A percentile compares a stretch with the other conserved stretches of the same genome.
These are phyloP conservation scores for Xylariaceae sp. DNA, from an alignment of 2,329 filamentous ascomycete species.

Conservation along the genomic window DNA sequence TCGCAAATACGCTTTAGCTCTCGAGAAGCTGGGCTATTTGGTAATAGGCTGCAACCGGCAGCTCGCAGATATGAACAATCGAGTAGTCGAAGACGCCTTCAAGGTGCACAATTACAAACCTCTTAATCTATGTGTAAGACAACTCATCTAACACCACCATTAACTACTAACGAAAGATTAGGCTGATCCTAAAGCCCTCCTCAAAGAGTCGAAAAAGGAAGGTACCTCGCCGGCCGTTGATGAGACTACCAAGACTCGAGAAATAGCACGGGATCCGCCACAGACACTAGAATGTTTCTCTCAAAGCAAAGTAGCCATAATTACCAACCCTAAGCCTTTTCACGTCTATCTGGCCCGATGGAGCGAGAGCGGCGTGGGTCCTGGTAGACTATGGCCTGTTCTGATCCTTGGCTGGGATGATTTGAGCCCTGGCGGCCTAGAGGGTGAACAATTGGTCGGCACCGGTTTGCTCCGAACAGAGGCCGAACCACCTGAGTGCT, in stretches of 20 bases:
- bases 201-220: not conserved
- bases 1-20: slow-evolving; percentile 29
- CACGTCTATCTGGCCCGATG: slow-evolving; percentile 34
- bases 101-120: too few relatives aligned
- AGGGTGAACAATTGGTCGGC: slow-evolving; percentile 25
- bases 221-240: slow-evolving; percentile 2
- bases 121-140: slow-evolving; percentile 7
- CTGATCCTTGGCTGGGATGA: slow-evolving; percentile 37
- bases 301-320: not conserved
- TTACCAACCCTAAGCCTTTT: slow-evolving; percentile 26
- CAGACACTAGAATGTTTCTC: not conserved
- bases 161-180: too few relatives aligned
- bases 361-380: slow-evolving; percentile 19
- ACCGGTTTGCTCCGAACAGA: slow-evolving; percentile 29
- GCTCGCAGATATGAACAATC: slow-evolving; percentile 34
- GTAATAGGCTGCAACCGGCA: slow-evolving; percentile 32
- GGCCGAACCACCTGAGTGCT: slow-evolving; percentile 31
- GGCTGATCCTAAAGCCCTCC: not conserved
- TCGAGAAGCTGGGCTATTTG: slow-evolving; percentile 32
- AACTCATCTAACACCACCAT: not conserved
- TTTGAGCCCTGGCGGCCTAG: slow-evolving; percentile 27
- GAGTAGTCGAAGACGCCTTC: too few relatives aligned
- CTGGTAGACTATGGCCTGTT: slow-evolving; percentile 28
- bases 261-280: not conserved
- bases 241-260: slow-evolving; percentile 3